phyloP scores from a whole-genome alignment of 2,329 filamentous ascomycete genomes.

The Fusarium poae region DNA sequence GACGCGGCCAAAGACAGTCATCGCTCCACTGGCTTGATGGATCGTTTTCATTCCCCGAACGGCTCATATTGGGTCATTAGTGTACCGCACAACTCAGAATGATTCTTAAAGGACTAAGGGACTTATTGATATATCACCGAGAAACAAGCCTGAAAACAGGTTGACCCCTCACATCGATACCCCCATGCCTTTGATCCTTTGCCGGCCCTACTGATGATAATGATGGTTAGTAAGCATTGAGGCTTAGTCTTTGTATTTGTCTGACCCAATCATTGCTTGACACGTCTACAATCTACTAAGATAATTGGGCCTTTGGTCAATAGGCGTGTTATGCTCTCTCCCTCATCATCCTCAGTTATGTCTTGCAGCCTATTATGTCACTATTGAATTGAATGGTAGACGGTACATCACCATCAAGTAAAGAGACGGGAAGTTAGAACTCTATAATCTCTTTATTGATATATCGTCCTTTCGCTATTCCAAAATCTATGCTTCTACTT shows the following conservation, averaged over 20 bases:
- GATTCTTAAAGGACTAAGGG: not conserved
- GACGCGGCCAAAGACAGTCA: not conserved
- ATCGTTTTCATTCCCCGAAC: accelerated
- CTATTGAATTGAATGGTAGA: too few relatives aligned
- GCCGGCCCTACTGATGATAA: accelerated
- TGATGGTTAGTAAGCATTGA: not conserved
- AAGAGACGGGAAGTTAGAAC: too few relatives aligned
- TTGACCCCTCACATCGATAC: not conserved
- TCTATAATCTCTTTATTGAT: too few relatives aligned
- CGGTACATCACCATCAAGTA: too few relatives aligned
- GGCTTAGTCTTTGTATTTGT: not conserved
- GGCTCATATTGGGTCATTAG: not conserved
- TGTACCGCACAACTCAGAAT: too few relatives aligned
- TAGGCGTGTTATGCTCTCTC: too few relatives aligned
- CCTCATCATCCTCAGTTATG: too few relatives aligned
- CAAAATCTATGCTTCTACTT: too few relatives aligned
- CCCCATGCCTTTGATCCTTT: accelerated
- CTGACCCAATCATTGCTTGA: not conserved
- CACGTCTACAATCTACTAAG: not conserved
- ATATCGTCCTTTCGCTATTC: too few relatives aligned
- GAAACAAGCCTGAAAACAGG: not conserved
- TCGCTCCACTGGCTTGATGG: not conserved
- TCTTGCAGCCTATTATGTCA: too few relatives aligned
- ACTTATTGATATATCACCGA: not conserved
- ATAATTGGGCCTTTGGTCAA: not conserved